These are phyloP conservation scores for Martensiomyces pterosporus DNA, from an alignment of 192 early-diverging fungal genomes.

Conservation along the genomic window DNA sequence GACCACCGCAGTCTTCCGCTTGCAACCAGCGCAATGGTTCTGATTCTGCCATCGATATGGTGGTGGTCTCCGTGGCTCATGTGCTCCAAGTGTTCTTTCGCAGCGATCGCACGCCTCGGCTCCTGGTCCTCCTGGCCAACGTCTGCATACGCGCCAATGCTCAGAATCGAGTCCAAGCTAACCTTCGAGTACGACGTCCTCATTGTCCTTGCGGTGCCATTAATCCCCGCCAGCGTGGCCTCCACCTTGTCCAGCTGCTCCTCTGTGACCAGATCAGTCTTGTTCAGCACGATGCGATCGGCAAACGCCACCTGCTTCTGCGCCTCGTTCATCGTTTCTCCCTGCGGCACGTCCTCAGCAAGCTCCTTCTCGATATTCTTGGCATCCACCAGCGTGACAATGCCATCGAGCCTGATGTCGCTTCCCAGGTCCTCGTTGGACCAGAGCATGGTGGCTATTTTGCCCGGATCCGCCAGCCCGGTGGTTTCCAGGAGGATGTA, in stretches of 20 bases:
- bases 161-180: slow-evolving; percentile 51
- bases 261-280: slow-evolving; percentile 65
- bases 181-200: slow-evolving; percentile 27
- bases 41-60: slow-evolving; percentile 42
- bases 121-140: slow-evolving; percentile 2
- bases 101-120: no score
- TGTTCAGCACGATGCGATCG: slow-evolving; percentile 86
- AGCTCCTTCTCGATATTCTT: slow-evolving; percentile 58
- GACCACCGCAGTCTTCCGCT: slow-evolving; percentile 48
- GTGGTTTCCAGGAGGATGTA: slow-evolving; percentile 97
- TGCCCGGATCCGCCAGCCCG: slow-evolving; percentile 67
- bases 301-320: slow-evolving; percentile 74
- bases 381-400: slow-evolving; percentile 83
- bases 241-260: slow-evolving; percentile 46
- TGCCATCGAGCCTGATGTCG: slow-evolving; percentile 87
- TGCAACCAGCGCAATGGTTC: slow-evolving; percentile 57
- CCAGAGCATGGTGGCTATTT: slow-evolving; percentile 97
- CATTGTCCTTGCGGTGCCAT: slow-evolving; percentile 26
- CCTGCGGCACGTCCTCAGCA: slow-evolving; percentile 41
- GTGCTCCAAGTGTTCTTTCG: slow-evolving; percentile 14
- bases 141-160: slow-evolving; percentile 50
- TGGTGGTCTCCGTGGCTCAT: slow-evolving; percentile 14
- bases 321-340: slow-evolving; percentile 70
- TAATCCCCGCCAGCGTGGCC: slow-evolving; percentile 24
- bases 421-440: slow-evolving; percentile 89